Evolutionary conservation across 371 early-diverging fungal species (phyloP), one percentile per base, ranked within the genome.

Genomic region (Encephalitozoon romaleae): DNA sequence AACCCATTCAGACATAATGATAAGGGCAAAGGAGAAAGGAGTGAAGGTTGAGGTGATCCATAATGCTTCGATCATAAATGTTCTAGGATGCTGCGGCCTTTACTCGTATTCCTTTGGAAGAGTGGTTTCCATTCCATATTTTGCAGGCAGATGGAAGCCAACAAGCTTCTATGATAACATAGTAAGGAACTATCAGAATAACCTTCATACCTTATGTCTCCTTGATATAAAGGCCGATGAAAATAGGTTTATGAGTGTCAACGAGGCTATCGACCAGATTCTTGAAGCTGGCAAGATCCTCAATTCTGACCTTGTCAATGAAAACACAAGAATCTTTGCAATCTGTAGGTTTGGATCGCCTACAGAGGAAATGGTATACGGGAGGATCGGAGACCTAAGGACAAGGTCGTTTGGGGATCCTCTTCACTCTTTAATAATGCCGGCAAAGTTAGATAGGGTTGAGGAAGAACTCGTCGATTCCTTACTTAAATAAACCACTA

Each of bases 1-100:
- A 2, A 99, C 99, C 0, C 99, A 99, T 84, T 91, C 94, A 2
- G 99, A 97, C 83, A 87, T 99, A 21, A 89, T 94, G 12, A 86
- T 94, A 70, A 91, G 97, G 28, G 96, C 96, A 6, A 89, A 89
- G 77, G 93, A 96, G 79, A 87, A 89, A 53, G 81, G 83, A 32
- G 91, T 97, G 77, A 88, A 89, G 11, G 92, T 93, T 30, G 87
- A 89, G 63, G 88, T 90, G 21, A 91, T 97, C 67, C 98, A 97
- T 86, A 99, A 99, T 83, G 93, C 96, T 30, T 94, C 95, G 26
- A 95, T 99, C 82, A 92, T 95, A 91, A 96, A 94, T 84, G 96
- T 95, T 3, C 88, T 94, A 47, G 98, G 99, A 30, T 92, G 91
- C 74, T 93, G 93, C 76, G 99, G 99, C 9, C 87, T 99, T 71